These are phyloP conservation scores for Aureoboletus auriporus DNA, from an alignment of 768 basidiomycete genomes.

Conservation along the genomic window DNA sequence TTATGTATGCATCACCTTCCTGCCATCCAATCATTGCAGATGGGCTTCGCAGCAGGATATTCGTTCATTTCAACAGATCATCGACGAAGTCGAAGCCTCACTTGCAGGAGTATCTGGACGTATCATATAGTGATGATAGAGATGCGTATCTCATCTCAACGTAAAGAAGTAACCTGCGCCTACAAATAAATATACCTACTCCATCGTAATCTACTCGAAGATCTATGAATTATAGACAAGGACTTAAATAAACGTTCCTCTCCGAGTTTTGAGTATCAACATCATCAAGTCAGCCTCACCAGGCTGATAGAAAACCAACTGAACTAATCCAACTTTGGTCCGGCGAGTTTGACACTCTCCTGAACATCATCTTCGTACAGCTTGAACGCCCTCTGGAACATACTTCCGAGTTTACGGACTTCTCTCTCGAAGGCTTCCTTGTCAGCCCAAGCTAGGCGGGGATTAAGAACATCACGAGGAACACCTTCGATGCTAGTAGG, in stretches of 20 bases:
- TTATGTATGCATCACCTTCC: conserved; percentile 26
- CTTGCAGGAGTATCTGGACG: too few relatives aligned
- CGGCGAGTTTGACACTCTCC: conserved; percentile 75
- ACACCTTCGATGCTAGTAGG: conserved; percentile 83
- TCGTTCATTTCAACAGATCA: conserved; percentile 9
- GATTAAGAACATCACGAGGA: conserved; percentile 88
- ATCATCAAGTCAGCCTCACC: not conserved
- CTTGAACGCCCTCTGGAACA: conserved; percentile 94
- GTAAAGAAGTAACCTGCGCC: not conserved
- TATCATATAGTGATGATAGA: too few relatives aligned
- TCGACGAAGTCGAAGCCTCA: too few relatives aligned
- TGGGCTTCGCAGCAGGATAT: conserved; percentile 13
- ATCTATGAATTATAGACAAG: conserved; percentile 7
- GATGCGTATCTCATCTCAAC: too few relatives aligned
- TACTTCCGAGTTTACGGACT: conserved; percentile 80
- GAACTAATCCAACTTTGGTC: conserved; percentile 46
- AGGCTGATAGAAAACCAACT: not conserved
- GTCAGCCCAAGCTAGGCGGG: conserved; percentile 80
- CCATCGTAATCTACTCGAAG: not conserved
- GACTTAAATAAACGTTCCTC: not conserved
- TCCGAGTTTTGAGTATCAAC: not conserved
- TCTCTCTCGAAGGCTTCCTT: conserved; percentile 89
- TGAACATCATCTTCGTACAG: conserved; percentile 87
- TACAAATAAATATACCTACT: conserved; percentile 8
- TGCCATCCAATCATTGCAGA: conserved; percentile 13